A percentile compares a stretch with the other conserved stretches of the same genome.
Evolutionary conservation across 106 monocot species (phyloP).

Genomic region (Acorus calamus): DNA sequence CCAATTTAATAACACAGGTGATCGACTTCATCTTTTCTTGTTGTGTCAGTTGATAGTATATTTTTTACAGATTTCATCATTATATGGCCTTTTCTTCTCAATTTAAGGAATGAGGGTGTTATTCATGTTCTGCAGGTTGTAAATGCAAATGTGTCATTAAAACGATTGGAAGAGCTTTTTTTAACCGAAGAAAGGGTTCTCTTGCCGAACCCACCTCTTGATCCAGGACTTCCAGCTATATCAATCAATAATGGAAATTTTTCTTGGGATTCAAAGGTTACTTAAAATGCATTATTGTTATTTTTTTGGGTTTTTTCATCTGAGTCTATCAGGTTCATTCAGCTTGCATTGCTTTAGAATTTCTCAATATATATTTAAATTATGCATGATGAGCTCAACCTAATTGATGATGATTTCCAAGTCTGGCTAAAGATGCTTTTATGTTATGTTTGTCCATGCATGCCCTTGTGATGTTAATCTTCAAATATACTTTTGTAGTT

Average conservation of each 20-base stretch:
- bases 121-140: slow-evolving; percentile 57
- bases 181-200: slow-evolving; percentile 78
- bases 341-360: too few relatives aligned
- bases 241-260: slow-evolving; percentile 92
- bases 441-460: too few relatives aligned
- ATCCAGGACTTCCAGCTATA: slow-evolving; percentile 69
- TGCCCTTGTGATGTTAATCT: too few relatives aligned
- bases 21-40: neutral
- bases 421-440: too few relatives aligned
- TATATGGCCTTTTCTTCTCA: neutral
- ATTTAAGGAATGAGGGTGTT: neutral
- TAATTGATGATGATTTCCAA: too few relatives aligned
- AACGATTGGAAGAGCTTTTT: slow-evolving; percentile 82
- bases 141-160: slow-evolving; percentile 90
- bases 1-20: slow-evolving; percentile 98
- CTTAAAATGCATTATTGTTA: slow-evolving; percentile 4
- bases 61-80: neutral
- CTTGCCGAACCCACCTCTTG: slow-evolving; percentile 87
- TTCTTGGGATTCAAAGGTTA: slow-evolving; percentile 93
- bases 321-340: neutral
- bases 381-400: too few relatives aligned
- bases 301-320: neutral
- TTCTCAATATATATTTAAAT: too few relatives aligned
- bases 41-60: neutral
- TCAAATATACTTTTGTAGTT: too few relatives aligned